Percentiles rank a stretch among this genome's conserved stretches.
Conservation (phyloP, 139 green algal species). For the Mychonastes homosphaera region DNA sequence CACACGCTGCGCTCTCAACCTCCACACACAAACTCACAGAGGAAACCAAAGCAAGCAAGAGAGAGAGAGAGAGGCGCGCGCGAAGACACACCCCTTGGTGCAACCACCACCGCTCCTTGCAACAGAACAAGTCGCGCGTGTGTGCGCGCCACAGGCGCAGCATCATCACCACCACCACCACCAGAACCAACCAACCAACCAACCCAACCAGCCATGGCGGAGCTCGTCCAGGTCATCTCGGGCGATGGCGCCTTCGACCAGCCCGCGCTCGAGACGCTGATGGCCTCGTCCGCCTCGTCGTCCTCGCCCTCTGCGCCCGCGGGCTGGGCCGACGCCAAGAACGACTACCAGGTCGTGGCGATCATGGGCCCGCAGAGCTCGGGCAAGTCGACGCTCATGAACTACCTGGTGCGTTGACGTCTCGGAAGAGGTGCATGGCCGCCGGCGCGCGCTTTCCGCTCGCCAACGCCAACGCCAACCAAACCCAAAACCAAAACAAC, state of each 20-base stretch:
- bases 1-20: too few relatives aligned
- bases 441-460: neutral
- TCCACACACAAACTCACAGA: too few relatives aligned
- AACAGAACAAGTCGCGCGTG: neutral
- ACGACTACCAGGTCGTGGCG: slow-evolving; percentile 80
- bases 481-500: neutral
- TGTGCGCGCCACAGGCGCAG: neutral
- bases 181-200: too few relatives aligned
- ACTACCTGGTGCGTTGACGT: slow-evolving; percentile 53
- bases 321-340: slow-evolving; percentile 22
- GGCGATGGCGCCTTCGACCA: slow-evolving; percentile 47
- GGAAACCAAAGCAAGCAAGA: neutral
- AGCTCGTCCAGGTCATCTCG: slow-evolving; percentile 49
- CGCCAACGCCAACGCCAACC: neutral
- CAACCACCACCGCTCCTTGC: neutral
- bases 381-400: slow-evolving; percentile 88
- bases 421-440: neutral
- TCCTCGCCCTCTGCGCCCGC: too few relatives aligned
- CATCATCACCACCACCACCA: neutral
- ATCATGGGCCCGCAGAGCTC: slow-evolving; percentile 95
- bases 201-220: too few relatives aligned
- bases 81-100: neutral
- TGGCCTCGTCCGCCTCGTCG: too few relatives aligned
- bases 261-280: slow-evolving; percentile 28
- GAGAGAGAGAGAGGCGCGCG: neutral